A percentile compares a stretch with the other conserved stretches of the same genome.
phyloP scores from a whole-genome alignment of 495 filamentous ascomycete species.

The Parachaetomium inaequale region DNA sequence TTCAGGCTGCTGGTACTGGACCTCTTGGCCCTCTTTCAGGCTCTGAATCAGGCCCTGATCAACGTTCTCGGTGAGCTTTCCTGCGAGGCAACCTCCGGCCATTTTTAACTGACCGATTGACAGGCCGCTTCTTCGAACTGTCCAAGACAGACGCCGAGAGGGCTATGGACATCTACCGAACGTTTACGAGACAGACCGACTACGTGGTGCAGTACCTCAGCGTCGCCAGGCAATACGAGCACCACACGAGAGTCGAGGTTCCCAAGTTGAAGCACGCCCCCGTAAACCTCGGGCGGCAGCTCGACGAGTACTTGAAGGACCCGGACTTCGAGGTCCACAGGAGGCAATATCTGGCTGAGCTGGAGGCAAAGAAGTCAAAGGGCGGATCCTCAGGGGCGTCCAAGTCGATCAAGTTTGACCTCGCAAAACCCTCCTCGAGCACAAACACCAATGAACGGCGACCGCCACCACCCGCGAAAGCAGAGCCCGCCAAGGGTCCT shows the following conservation, averaged over 20 bases:
- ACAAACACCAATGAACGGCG: constrained; percentile 29
- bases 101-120: constrained; percentile 19
- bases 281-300: constrained; percentile 77
- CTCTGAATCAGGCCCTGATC: constrained; percentile 96
- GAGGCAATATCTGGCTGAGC: constrained; percentile 82
- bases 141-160: constrained; percentile 88
- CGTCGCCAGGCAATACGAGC: constrained; percentile 82
- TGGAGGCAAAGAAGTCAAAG: constrained; percentile 67
- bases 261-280: constrained; percentile 98
- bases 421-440: constrained; percentile 39
- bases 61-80: constrained; percentile 77
- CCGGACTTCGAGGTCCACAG: constrained; percentile 94
- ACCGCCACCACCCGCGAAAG: constrained; percentile 19
- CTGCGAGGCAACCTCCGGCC: background rate
- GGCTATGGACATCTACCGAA: constrained; percentile 88
- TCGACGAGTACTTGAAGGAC: constrained; percentile 94
- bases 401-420: constrained; percentile 23
- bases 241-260: constrained; percentile 87
- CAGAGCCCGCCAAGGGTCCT: constrained; percentile 52
- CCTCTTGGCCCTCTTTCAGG: constrained; percentile 84
- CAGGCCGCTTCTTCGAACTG: constrained; percentile 98
- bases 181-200: constrained; percentile 88
- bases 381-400: constrained; percentile 35
- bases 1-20: constrained; percentile 91
- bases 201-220: constrained; percentile 86